Base-by-base conservation (phyloP, 2,329 filamentous ascomycete species). In the Apiospora malaysiana region DNA sequence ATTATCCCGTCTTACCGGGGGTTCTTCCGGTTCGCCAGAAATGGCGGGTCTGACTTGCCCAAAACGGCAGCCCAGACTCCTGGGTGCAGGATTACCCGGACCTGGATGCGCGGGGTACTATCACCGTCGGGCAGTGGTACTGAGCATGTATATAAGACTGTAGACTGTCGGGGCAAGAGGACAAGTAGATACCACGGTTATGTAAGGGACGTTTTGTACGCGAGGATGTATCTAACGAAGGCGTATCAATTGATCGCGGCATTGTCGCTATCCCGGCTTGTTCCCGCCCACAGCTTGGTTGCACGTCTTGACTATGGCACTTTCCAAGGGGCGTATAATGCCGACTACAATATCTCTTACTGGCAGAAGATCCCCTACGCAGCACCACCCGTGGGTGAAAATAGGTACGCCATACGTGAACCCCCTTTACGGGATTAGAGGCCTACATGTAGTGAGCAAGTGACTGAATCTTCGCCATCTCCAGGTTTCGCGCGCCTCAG, bases 361-460 rank as follows among this genome's bases (percentile, higher is more conserved):
- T 91, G 85, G 79, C 86, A 85, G 72, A 89, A 87, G 74, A 89
- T 91, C 67, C 89, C 89, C 21, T 91, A 87, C 74, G 89, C 86
- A 6, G 86, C 88, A 16, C 87, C 89, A 1, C 89, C 89, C 18
- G 80, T 83, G 16, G 88, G 88, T 1, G 76, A 83, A 66, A 90
- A 90, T 75, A 76, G 76, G 76, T 40, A n/a, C 32, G 65, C 1
- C n/a, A n/a, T 27, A 23, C 3, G 40, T 10, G 18, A 18, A 12
- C 12, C 18, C 32, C 21, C n/a, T 40, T 40, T 9, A 21, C 18
- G 32, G 32, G 32, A 63, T 32, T 14, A 18, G 9, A 18, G 9
- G 18, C 0, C 49, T 16, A 27, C 4, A 12, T 18, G 27, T 9
- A 10, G 2, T 4, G 16, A 23, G 32, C 14, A 8, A 14, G 18